Percentiles rank a stretch among this genome's conserved stretches.
Conservation (phyloP, 306 rosid species). For the Dryas octopetala region DNA sequence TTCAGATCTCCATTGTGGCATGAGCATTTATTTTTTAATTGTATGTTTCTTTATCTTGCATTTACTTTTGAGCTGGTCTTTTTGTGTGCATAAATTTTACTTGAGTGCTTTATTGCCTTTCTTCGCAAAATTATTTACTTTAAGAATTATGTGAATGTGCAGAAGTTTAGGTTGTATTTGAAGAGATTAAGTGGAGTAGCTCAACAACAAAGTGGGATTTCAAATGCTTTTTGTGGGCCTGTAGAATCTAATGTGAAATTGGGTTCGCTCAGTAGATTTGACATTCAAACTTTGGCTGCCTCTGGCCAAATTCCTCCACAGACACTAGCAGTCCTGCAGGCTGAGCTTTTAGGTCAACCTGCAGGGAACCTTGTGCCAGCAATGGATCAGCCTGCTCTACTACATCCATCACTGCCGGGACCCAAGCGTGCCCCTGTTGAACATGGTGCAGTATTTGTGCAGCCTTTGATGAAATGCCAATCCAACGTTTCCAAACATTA, state of each 20-base stretch:
- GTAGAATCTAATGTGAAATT: constrained; percentile 50
- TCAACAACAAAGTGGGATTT: constrained; percentile 62
- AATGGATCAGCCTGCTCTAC: constrained; percentile 48
- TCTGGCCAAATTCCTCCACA: constrained; percentile 73
- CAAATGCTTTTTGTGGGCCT: constrained; percentile 50
- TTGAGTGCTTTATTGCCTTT: not conserved
- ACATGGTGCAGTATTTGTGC: constrained; percentile 48
- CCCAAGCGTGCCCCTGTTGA: constrained; percentile 43
- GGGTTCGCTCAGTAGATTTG: constrained; percentile 49
- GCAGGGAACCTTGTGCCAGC: constrained; percentile 35
- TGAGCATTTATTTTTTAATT: not conserved
- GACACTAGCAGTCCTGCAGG: constrained; percentile 70
- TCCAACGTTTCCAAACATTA: constrained; percentile 41
- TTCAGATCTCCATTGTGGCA: not conserved
- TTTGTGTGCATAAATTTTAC: not conserved
- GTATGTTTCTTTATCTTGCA: not conserved
- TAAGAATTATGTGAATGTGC: constrained; percentile 22
- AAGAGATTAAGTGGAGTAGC: constrained; percentile 61
- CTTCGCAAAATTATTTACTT: not conserved
- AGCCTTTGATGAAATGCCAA: constrained; percentile 44
- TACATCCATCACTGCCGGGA: constrained; percentile 50
- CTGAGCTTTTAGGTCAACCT: constrained; percentile 69
- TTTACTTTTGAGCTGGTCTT: not conserved
- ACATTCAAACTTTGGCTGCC: constrained; percentile 59
- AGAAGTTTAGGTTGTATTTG: constrained; percentile 65